A percentile compares a stretch with the other conserved stretches of the same genome.
These are phyloP conservation scores for Diaporthe vexans DNA, from an alignment of 2,329 filamentous ascomycete species.

Conservation along the genomic window DNA sequence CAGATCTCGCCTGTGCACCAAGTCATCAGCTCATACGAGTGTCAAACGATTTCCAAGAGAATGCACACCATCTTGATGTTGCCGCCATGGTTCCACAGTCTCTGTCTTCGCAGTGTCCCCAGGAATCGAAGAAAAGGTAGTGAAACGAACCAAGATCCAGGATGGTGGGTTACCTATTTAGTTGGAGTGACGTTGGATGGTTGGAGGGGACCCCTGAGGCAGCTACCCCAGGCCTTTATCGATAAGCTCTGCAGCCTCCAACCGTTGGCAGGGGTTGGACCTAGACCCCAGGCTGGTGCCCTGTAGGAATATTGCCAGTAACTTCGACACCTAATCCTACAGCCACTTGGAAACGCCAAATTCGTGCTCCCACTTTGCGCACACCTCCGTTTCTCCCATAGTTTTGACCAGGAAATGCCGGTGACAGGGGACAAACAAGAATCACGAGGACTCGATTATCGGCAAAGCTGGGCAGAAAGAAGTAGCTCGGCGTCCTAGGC, in stretches of 20 bases:
- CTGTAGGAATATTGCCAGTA: neutral
- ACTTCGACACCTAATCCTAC: neutral
- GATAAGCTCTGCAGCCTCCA: slow-evolving; percentile 35
- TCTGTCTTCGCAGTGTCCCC: neutral
- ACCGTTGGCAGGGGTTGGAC: neutral
- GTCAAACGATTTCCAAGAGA: neutral
- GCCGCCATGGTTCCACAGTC: slow-evolving; percentile 31
- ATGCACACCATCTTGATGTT: slow-evolving; percentile 51
- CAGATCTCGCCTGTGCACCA: slow-evolving; percentile 78
- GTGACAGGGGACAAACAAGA: neutral
- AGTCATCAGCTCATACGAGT: slow-evolving; percentile 34
- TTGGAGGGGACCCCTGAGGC: slow-evolving; percentile 28
- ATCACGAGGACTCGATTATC: neutral
- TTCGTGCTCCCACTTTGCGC: too few relatives aligned
- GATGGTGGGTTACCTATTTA: neutral
- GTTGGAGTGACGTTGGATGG: slow-evolving; percentile 26
- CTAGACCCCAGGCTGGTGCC: neutral
- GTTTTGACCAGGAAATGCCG: neutral
- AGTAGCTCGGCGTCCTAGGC: neutral
- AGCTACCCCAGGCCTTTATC: slow-evolving; percentile 39
- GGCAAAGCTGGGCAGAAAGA: neutral
- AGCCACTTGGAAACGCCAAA: neutral
- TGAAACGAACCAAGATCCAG: neutral
- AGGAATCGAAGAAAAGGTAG: slow-evolving; percentile 1
- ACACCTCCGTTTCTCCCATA: neutral